A percentile compares a stretch with the other conserved stretches of the same genome.
Evolutionary conservation across 2,329 filamentous ascomycete species (phyloP).

Genomic region (Nothomitra cinnamomea): DNA sequence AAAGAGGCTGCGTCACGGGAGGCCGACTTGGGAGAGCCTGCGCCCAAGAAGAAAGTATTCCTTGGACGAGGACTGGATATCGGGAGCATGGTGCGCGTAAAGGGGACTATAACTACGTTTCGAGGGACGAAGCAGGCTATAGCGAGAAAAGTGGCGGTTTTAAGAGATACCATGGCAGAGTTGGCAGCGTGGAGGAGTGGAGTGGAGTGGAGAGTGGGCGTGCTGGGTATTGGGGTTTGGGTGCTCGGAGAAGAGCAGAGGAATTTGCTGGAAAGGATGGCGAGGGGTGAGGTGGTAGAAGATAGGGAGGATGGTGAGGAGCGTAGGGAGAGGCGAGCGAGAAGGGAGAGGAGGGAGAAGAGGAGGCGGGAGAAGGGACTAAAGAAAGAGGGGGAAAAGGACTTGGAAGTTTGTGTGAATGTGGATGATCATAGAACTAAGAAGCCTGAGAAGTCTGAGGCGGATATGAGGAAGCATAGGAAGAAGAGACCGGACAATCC

Average conservation of each 20-base stretch:
- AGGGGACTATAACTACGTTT: constrained; percentile 37
- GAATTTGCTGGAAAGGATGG: constrained; percentile 24
- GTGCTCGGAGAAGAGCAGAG: constrained; percentile 26
- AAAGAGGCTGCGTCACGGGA: neutral
- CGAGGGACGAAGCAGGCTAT: constrained; percentile 33
- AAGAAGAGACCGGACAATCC: too few relatives aligned
- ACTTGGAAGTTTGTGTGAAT: constrained; percentile 12
- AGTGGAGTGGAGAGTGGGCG: constrained; percentile 29
- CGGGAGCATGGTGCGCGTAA: constrained; percentile 36
- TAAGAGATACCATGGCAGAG: constrained; percentile 37
- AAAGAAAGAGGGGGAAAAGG: constrained; percentile 15
- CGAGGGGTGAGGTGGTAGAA: constrained; percentile 22
- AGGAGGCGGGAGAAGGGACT: constrained; percentile 24
- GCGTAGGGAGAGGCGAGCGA: constrained; percentile 23
- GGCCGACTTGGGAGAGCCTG: neutral
- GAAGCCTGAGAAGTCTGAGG: too few relatives aligned
- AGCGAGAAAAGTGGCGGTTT: constrained; percentile 31
- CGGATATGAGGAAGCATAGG: too few relatives aligned
- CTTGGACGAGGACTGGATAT: constrained; percentile 18
- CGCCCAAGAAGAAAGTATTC: too few relatives aligned
- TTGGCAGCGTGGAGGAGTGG: constrained; percentile 34
- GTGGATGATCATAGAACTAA: too few relatives aligned
- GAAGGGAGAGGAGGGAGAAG: constrained; percentile 15
- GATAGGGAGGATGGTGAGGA: constrained; percentile 20
- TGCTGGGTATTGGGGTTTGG: constrained; percentile 34